Conservation (phyloP, 345 rosid species). For the Barbarea vulgaris region DNA sequence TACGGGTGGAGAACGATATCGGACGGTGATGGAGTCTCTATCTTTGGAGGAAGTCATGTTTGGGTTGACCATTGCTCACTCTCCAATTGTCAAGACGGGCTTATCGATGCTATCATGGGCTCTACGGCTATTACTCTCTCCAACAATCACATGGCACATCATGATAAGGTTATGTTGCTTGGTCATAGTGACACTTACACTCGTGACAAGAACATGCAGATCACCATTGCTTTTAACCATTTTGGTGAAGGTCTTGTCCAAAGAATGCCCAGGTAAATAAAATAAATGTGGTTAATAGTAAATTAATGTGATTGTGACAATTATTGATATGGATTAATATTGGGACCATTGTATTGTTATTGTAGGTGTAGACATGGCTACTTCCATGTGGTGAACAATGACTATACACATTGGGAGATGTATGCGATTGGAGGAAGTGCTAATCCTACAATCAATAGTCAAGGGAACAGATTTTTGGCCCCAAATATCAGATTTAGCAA, state of each 20-base stretch:
- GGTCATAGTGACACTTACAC: slow-evolving; percentile 75
- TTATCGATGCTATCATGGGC: slow-evolving; percentile 69
- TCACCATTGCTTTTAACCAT: slow-evolving; percentile 82
- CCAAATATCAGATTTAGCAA: slow-evolving; percentile 64
- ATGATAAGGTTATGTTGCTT: slow-evolving; percentile 76
- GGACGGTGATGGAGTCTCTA: slow-evolving; percentile 85
- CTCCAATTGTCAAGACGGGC: slow-evolving; percentile 66
- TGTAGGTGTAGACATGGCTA: slow-evolving; percentile 81
- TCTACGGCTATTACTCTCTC: slow-evolving; percentile 77
- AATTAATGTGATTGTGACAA: neutral
- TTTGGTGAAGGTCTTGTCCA: slow-evolving; percentile 89
- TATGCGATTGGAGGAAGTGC: slow-evolving; percentile 91
- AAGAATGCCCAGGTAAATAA: slow-evolving; percentile 69
- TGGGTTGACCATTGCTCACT: slow-evolving; percentile 84
- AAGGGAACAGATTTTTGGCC: slow-evolving; percentile 76
- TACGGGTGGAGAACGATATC: slow-evolving; percentile 78
- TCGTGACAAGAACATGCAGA: slow-evolving; percentile 77
- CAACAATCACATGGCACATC: slow-evolving; percentile 78
- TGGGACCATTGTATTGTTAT: slow-evolving; percentile 31
- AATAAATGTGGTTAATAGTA: neutral
- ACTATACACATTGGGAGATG: slow-evolving; percentile 92
- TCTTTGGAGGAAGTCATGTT: slow-evolving; percentile 72
- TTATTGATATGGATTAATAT: neutral
- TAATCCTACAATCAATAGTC: slow-evolving; percentile 80
- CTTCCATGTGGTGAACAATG: slow-evolving; percentile 91